A percentile compares a stretch with the other conserved stretches of the same genome.
Conservation (phyloP, 192 early-diverging fungal genomes). For the Linnemannia elongata region DNA sequence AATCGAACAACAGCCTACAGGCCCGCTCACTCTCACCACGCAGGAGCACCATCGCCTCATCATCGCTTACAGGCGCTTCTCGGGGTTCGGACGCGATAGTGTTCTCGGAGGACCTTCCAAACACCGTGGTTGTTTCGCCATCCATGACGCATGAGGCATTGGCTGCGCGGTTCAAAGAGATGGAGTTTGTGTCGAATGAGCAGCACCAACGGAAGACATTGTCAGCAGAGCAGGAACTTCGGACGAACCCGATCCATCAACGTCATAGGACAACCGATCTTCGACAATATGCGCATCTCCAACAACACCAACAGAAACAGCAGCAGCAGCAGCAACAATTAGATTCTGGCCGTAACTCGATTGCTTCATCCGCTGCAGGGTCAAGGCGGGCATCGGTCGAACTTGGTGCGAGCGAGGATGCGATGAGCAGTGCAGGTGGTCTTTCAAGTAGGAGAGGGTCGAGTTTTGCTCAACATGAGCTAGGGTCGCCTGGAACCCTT, state of each 20-base stretch:
- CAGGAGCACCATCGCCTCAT: not conserved
- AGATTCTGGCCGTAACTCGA: constrained; percentile 5
- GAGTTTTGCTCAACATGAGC: not conserved
- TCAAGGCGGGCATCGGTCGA: constrained; percentile 38
- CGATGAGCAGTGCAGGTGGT: not conserved
- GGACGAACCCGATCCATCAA: constrained; percentile 47
- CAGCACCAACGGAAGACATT: constrained; percentile 8
- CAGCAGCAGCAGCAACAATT: not conserved
- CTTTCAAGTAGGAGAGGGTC: not conserved
- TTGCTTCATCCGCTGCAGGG: constrained; percentile 21
- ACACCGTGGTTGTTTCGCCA: constrained; percentile 20
- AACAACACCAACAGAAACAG: constrained; percentile 5
- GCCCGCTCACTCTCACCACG: constrained; percentile 13
- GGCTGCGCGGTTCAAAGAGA: constrained; percentile 54
- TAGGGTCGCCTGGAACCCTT: not conserved
- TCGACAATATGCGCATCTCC: constrained; percentile 26
- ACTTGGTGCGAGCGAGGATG: constrained; percentile 13
- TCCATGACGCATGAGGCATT: constrained; percentile 53
- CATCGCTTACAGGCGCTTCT: not conserved
- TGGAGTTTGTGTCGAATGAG: constrained; percentile 40
- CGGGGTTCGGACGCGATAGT: not conserved
- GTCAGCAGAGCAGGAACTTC: constrained; percentile 28
- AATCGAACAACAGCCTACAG: constrained; percentile 22
- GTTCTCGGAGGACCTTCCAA: constrained; percentile 26
- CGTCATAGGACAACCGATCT: constrained; percentile 40